Conservation (phyloP, 495 filamentous ascomycete species). For the Haplographium delicatum region DNA sequence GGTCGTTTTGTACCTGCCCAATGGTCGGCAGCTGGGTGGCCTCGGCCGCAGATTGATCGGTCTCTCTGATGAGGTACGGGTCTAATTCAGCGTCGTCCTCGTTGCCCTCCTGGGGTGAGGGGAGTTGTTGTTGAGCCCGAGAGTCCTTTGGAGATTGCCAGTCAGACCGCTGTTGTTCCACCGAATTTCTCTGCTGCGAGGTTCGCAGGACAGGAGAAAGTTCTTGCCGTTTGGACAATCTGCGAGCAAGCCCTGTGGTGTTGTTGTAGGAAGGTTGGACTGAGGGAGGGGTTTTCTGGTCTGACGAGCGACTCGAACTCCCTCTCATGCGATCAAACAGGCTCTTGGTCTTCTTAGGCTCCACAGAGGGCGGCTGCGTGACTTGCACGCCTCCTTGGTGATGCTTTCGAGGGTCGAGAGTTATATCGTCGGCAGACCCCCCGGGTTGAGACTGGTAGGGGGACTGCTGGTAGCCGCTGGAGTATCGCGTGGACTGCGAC, state of each 20-base stretch:
- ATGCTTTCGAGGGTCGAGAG: conserved; percentile 24
- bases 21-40: conserved; percentile 27
- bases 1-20: conserved; percentile 16
- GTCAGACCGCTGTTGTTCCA: conserved; percentile 35
- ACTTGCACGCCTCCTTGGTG: conserved; percentile 16
- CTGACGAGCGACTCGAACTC: conserved; percentile 13
- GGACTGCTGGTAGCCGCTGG: conserved; percentile 7
- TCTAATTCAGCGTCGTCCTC: conserved; percentile 27
- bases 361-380: conserved; percentile 8
- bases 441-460: conserved; percentile 14
- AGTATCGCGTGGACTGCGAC: conserved; percentile 19
- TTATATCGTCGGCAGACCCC: conserved; percentile 29
- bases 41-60: conserved; percentile 10
- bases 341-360: conserved; percentile 23
- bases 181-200: conserved; percentile 33
- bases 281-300: conserved; percentile 11
- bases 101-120: conserved; percentile 26
- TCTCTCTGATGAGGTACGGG: conserved; percentile 16
- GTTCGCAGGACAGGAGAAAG: conserved; percentile 31
- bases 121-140: conserved; percentile 23
- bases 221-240: conserved; percentile 45
- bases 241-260: conserved; percentile 34
- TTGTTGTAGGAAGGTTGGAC: conserved; percentile 32
- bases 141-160: conserved; percentile 23
- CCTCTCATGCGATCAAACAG: conserved; percentile 24